These are phyloP conservation scores for Didymella exigua DNA, from an alignment of 2,329 filamentous ascomycete genomes.

Conservation along the genomic window DNA sequence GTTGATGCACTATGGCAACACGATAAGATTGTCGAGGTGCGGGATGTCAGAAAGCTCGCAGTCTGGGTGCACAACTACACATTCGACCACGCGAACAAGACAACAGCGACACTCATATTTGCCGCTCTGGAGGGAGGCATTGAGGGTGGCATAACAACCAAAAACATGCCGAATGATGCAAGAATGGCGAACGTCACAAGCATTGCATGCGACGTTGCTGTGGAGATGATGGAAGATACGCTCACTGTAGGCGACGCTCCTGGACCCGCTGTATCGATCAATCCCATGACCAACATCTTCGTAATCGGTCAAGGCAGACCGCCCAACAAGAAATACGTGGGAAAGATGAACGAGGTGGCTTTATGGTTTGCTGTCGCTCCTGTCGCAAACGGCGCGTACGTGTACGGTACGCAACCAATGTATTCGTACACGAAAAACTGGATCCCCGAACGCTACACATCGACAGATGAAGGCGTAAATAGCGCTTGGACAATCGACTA, in stretches of 20 bases:
- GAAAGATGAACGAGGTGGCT: conserved; percentile 5
- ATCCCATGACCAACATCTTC: no score
- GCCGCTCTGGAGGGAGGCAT: background rate
- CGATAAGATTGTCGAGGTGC: no score
- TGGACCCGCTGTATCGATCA: no score
- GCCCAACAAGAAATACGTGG: background rate
- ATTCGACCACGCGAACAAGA: background rate
- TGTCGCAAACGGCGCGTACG: conserved; percentile 7
- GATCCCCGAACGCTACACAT: background rate
- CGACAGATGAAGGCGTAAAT: background rate
- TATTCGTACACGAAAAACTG: background rate
- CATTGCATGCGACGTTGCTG: background rate
- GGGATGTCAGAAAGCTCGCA: no score
- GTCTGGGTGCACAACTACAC: conserved; percentile 1
- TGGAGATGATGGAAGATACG: background rate
- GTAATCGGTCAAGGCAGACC: no score
- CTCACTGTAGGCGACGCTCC: background rate
- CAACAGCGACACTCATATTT: background rate
- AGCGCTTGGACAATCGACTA: background rate
- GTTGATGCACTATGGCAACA: no score
- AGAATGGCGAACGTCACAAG: background rate
- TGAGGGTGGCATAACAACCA: background rate
- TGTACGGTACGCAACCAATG: conserved; percentile 9
- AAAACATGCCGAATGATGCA: background rate
- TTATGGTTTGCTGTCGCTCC: conserved; percentile 16